A percentile compares a stretch with the other conserved stretches of the same genome.
Conservation (phyloP, 305 asterid genomes). For the Solanum hybrid region DNA sequence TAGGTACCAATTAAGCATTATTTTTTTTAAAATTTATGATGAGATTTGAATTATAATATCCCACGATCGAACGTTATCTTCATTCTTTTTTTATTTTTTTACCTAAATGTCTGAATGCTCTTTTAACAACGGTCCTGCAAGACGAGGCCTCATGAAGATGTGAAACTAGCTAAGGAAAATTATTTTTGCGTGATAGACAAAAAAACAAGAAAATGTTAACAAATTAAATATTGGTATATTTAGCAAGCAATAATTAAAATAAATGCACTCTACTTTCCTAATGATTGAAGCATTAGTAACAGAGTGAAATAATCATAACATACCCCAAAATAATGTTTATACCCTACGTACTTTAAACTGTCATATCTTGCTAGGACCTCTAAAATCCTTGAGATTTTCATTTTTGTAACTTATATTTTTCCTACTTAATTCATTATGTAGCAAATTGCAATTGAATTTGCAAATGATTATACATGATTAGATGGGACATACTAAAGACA, state of each 20-base stretch:
- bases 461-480: too few species aligned
- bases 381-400: neutral
- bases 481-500: too few species aligned
- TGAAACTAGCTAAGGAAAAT: neutral
- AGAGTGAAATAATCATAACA: neutral
- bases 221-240: neutral
- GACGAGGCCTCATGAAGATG: neutral
- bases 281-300: constrained; percentile 1
- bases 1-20: neutral
- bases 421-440: too few species aligned
- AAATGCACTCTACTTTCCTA: neutral
- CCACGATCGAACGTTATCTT: neutral
- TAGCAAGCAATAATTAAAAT: neutral
- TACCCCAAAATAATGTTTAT: neutral
- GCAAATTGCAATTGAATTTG: too few species aligned
- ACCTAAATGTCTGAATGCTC: neutral
- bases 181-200: neutral
- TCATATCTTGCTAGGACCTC: constrained; percentile 7
- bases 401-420: too few species aligned
- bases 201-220: neutral
- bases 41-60: neutral
- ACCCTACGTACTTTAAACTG: neutral
- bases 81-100: neutral
- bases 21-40: neutral
- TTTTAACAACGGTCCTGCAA: neutral